Conservation (phyloP, 495 filamentous ascomycete species). For the Achaetomiella virescens region DNA sequence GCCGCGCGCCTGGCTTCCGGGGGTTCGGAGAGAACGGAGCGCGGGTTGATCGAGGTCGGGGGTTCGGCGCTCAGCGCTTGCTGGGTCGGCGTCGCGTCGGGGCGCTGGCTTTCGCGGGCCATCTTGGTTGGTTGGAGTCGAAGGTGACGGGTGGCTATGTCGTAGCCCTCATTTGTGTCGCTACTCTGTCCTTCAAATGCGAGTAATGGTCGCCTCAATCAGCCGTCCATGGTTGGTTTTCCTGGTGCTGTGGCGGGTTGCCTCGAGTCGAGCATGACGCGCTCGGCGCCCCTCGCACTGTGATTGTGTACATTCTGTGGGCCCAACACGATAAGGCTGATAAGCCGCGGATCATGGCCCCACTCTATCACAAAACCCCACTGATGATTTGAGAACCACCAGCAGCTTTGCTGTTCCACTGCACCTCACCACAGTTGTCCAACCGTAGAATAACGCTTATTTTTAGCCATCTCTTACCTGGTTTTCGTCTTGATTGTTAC, state of each 20-base stretch:
- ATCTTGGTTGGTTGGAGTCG: conserved; percentile 2
- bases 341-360: not conserved
- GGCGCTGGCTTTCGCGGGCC: conserved; percentile 24
- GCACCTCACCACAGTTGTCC: not conserved
- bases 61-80: conserved; percentile 30
- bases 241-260: too few relatives aligned
- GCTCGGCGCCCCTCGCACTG: not conserved
- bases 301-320: not conserved
- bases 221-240: not conserved
- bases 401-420: not conserved
- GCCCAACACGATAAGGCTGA: not conserved
- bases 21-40: conserved; percentile 22
- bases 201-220: not conserved
- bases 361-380: not conserved
- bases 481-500: too few relatives aligned
- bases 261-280: conserved; percentile 1
- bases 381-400: not conserved
- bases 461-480: not conserved
- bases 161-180: too few relatives aligned
- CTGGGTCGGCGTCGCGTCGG: conserved; percentile 29
- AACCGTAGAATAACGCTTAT: not conserved
- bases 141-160: too few relatives aligned
- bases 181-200: too few relatives aligned
- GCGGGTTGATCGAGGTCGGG: conserved; percentile 22
- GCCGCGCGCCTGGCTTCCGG: conserved; percentile 20